Percentiles rank a stretch among this genome's conserved stretches.
Evolutionary conservation across 2,329 filamentous ascomycete genomes (phyloP).

Genomic region (Orbilia blumenaviensis): DNA sequence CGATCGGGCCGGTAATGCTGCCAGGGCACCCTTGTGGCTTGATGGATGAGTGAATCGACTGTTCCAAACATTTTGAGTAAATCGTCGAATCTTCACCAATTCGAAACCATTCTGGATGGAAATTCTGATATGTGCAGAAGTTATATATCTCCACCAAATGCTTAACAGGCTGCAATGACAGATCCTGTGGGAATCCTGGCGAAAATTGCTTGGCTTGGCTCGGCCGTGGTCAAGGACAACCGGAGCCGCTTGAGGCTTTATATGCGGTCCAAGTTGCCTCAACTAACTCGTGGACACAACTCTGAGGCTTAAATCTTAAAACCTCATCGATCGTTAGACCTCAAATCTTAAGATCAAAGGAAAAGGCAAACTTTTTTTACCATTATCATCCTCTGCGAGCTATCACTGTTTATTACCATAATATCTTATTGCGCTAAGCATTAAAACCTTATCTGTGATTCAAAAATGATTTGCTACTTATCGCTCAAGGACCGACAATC

Average conservation of each 20-base stretch:
- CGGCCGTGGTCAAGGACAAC: not conserved
- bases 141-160: not conserved
- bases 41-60: not conserved
- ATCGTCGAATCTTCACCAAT: not conserved
- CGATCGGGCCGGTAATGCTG: not conserved
- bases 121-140: not conserved
- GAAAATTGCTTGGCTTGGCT: not conserved
- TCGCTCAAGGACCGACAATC: not conserved
- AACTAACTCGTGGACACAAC: not conserved
- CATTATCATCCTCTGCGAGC: no score
- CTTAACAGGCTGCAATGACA: not conserved
- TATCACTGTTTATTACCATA: no score
- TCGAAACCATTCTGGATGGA: not conserved
- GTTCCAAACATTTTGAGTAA: not conserved
- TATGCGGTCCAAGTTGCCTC: not conserved
- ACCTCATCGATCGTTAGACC: not conserved
- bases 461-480: not conserved
- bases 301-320: not conserved
- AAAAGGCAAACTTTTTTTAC: no score
- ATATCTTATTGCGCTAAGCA: no score
- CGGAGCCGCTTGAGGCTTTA: not conserved
- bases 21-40: not conserved
- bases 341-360: not conserved
- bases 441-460: no score
- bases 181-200: not conserved